Evolutionary conservation across 2,329 filamentous ascomycete genomes (phyloP).

Genomic region (Xylariaceae sp.): DNA sequence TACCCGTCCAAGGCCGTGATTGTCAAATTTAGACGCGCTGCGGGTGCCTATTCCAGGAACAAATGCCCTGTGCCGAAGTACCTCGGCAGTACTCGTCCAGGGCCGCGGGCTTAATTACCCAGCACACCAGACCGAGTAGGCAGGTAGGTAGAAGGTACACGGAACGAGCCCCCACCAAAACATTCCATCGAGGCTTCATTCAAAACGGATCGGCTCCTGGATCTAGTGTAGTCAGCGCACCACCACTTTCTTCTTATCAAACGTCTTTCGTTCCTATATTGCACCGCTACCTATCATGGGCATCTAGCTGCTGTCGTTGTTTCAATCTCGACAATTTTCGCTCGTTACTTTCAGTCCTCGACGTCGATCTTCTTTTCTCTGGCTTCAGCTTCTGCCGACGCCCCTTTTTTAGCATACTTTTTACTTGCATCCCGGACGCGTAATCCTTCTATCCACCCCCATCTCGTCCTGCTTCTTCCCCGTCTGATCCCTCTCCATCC

Average conservation of each 20-base stretch:
- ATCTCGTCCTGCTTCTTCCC: background rate
- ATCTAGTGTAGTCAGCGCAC: background rate
- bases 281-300: background rate
- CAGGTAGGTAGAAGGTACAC: background rate
- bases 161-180: background rate
- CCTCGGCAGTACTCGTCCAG: too few relatives aligned
- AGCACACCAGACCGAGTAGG: background rate
- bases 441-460: conserved; percentile 9
- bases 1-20: background rate
- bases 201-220: background rate
- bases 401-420: conserved; percentile 15
- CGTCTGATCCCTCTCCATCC: background rate
- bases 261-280: conserved; percentile 12
- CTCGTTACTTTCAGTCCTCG: conserved; percentile 12
- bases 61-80: background rate
- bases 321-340: conserved; percentile 9
- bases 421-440: conserved; percentile 16
- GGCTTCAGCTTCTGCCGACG: conserved; percentile 5
- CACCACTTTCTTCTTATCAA: conserved; percentile 2
- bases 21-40: background rate
- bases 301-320: conserved; percentile 7
- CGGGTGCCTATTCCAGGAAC: background rate
- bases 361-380: conserved; percentile 13
- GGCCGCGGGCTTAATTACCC: background rate
- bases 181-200: background rate